Evolutionary conservation across 495 filamentous ascomycete genomes (phyloP), one percentile per base, ranked within the genome.

Genomic region (Talaromyces proteolyticus): DNA sequence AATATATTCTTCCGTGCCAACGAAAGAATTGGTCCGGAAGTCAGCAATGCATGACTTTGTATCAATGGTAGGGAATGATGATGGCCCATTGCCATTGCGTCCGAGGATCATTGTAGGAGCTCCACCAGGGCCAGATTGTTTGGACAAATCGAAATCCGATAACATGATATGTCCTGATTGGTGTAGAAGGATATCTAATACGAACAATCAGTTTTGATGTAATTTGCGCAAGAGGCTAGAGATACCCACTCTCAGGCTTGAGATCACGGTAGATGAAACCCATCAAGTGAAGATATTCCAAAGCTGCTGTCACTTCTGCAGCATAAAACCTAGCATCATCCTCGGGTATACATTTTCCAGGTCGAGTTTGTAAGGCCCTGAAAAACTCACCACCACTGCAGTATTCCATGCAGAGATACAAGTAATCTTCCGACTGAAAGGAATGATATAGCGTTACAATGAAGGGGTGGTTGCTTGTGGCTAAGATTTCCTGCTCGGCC

Each of bases 121-220:
- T 69, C 93, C 93, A 56, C 92, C 93, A 19, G 93, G 86, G 46
- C 93, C 94, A 6, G 93, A 98, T 64, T 98, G 93, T 61, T 98
- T 98, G 2, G 91, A 96, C 16, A 98, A 78, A 65, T 98, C 93
- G 62, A 98, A 98, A 69, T 98, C 93, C 38, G 94, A 97, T 65
- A 98, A 80, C 93, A 98, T 98, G 62, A 98, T 98, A 63, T 98
- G 93, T 26, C 93, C 93, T 14, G 91, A 96, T 66, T 98, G 93
- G 63, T 98, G 93, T 2, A 98, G 82, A 6, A 98, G 82, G 60
- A 98, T 98, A 58, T 98, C 92, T 96, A 53, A 14, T 29, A 10
- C 18, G 20, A 16, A 41, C 10, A 53, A 56, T 17, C n/a, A 42
- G 40, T 17, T 17, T 42, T 2, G 47, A 47, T 16, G 20, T 25